Evolutionary conservation across 2,329 filamentous ascomycete species (phyloP), one percentile per base, ranked within the genome.

Genomic region (Echinosphaeria canescens): DNA sequence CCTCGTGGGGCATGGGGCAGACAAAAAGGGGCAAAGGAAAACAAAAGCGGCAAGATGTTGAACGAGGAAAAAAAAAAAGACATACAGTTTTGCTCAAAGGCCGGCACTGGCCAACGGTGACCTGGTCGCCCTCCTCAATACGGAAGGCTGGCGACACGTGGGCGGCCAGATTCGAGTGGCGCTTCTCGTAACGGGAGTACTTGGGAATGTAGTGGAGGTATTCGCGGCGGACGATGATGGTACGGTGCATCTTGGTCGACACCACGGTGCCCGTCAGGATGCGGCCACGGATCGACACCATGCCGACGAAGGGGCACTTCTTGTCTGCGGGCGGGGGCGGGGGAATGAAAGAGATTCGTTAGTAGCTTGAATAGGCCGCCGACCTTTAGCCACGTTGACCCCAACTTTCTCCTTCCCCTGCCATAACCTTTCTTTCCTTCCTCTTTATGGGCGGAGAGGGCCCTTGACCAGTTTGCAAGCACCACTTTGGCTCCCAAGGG

Each of bases 161-260:
- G 43, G 85, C 88, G 50, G 88, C 81, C 42, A 98, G 71, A 75
- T 98, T 98, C 78, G 93, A 93, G 80, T 98, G 88, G 59, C 88
- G 74, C 76, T 93, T 95, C 81, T 98, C 90, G 62, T 98, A 98
- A 75, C 88, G 80, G 56, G 79, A 70, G 75, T 98, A 98, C 71
- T 98, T 98, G 60, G 84, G 84, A 55, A 98, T 78, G 66, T 80
- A 98, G 71, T 98, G 88, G 38, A 98, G 81, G 72, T 98, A 98
- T 72, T 98, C 88, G 62, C 88, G 76, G 59, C 88, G 88, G 71
- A 98, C 90, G 64, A 98, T 76, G 56, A 95, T 65, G 49, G 88
- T 98, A 63, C 88, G 80, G 79, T 98, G 88, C 88, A 98, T 98
- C 80, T 98, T 98, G 63, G 88, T 98, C 49, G 85, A 95, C 53